Evolutionary conservation across 257 asterid species (phyloP), one percentile per base, ranked within the genome.

Genomic region (Catharanthus roseus): DNA sequence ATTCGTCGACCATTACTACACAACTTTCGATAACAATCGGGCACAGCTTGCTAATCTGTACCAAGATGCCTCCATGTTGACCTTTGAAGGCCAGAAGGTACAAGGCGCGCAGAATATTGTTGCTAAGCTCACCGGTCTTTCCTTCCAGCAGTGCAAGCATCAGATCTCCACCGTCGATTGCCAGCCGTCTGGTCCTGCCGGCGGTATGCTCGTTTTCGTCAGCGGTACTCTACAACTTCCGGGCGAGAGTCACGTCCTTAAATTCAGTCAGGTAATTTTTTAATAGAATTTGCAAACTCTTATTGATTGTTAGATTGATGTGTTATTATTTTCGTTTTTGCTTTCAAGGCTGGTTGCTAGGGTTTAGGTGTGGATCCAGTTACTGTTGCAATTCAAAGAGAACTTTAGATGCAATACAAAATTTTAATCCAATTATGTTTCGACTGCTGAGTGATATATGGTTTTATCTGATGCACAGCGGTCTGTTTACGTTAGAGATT

Each of bases 131-230:
- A 75, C 80, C 36, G 8, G 68, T 63, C 78, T 86, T 16, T 85
- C 88, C 6, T 86, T 83, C 72, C 88, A 83, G 80, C 86, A 83
- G 79, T 85, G 90, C 75, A 77, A 85, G 72, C 90, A 85, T 63
- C 66, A 23, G 5, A 79, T 83, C 78, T 70, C 84, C 67, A 86
- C 90, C 60, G 85, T 82, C 36, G 90, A 84, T 74, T 86, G 81
- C 74, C 90, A 86, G 79, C 88, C 82, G 19, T 86, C 86, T n/a
- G 90, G 90, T 36, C 85, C 86, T 33, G 79, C 86, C 57, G 85
- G 82, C 3, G 88, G 90, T 16, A 79, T 85, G 80, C 81, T 85
- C 33, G 90, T 85, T 29, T 80, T 86, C 19, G 86, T 83, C 60
- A 81, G 85, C 47, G 90, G 86, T 38, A 80, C 78, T 47, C 88